phyloP scores from a whole-genome alignment of 179 eudicot genomes.

The Silene coronaria region DNA sequence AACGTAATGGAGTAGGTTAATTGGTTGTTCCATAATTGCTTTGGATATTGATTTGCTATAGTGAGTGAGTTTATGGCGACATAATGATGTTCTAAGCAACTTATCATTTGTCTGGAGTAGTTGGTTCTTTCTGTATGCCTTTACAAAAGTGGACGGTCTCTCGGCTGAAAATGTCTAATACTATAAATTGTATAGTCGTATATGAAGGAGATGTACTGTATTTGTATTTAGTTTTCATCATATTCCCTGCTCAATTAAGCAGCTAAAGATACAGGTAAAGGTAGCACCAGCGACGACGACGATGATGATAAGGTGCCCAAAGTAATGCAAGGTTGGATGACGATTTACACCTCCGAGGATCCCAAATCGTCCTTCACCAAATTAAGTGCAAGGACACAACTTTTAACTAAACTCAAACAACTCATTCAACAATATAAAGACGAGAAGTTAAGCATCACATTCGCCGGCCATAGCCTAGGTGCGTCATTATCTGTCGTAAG shows the following conservation, averaged over 20 bases:
- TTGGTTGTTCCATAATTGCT: too few species aligned
- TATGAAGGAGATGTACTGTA: too few species aligned
- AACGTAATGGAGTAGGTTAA: too few species aligned
- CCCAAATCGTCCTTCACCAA: conserved; percentile 66
- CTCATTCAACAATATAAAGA: conserved; percentile 37
- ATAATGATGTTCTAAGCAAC: background rate
- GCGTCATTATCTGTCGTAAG: conserved; percentile 53
- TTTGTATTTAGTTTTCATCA: too few species aligned
- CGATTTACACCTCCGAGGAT: conserved; percentile 53
- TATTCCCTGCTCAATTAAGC: too few species aligned
- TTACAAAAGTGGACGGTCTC: too few species aligned
- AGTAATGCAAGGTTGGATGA: conserved; percentile 82
- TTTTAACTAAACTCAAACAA: conserved; percentile 37
- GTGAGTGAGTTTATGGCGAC: too few species aligned
- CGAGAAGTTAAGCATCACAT: conserved; percentile 47
- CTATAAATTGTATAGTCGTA: too few species aligned
- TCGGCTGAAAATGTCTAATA: too few species aligned
- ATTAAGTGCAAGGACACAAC: conserved; percentile 54
- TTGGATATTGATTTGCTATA: background rate
- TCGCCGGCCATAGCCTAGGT: conserved; percentile 70
- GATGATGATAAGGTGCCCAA: conserved; percentile 12
- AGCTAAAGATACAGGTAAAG: background rate
- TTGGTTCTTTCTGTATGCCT: too few species aligned
- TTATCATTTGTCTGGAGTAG: background rate
- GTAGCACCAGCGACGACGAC: background rate